Percentiles rank a stretch among this genome's conserved stretches.
Evolutionary conservation across 306 rosid species (phyloP).

Genomic region (Chamaecrista fasciculata): DNA sequence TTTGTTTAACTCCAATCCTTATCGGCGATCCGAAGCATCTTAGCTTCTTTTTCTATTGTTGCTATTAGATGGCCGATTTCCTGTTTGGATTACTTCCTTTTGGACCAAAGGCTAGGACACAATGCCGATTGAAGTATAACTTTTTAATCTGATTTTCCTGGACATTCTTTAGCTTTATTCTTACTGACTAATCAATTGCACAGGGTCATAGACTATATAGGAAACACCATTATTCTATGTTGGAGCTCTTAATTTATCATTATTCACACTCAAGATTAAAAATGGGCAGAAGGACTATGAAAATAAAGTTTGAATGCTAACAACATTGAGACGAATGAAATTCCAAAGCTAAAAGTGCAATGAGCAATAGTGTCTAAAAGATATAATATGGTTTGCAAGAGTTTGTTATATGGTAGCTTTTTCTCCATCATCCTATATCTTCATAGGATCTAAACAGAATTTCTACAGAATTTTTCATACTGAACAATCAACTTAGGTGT

Average conservation of each 20-base stretch:
- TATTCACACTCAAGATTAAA: background rate
- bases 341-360: background rate
- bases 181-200: background rate
- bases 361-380: background rate
- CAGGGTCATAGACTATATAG: background rate
- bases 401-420: background rate
- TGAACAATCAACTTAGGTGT: background rate
- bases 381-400: background rate
- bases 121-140: background rate
- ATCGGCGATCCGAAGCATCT: conserved; percentile 8
- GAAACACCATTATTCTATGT: background rate
- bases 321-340: background rate
- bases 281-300: background rate
- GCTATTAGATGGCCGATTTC: conserved; percentile 20
- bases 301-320: background rate
- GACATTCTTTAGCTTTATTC: background rate
- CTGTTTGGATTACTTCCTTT: background rate
- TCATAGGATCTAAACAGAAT: conserved; percentile 26
- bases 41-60: background rate
- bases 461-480: background rate
- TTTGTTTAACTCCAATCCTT: too few relatives aligned
- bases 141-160: conserved; percentile 10
- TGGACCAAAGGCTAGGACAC: background rate
- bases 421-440: conserved; percentile 28
- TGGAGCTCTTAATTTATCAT: background rate